Percentiles rank a stretch among this genome's conserved stretches.
These are phyloP conservation scores for Priceomyces melissophilus DNA, from an alignment of 805 yeast species.

Conservation along the genomic window DNA sequence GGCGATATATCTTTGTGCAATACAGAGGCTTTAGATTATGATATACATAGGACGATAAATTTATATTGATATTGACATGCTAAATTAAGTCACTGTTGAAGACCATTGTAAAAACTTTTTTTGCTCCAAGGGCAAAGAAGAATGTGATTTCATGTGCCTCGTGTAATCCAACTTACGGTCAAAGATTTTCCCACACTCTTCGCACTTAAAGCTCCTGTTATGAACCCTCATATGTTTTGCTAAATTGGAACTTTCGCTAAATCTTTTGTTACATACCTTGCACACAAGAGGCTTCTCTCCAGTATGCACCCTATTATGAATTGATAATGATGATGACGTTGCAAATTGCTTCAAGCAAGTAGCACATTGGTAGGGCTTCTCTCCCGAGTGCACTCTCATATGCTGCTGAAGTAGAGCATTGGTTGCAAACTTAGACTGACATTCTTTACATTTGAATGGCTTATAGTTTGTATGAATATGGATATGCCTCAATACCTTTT, in stretches of 20 bases:
- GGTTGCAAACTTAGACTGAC: constrained; percentile 72
- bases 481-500: constrained; percentile 80
- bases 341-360: constrained; percentile 77
- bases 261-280: constrained; percentile 75
- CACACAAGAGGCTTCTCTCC: constrained; percentile 87
- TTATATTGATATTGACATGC: no score
- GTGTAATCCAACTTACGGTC: constrained; percentile 22
- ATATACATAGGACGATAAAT: no score
- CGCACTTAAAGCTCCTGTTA: constrained; percentile 49
- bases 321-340: constrained; percentile 75
- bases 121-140: not conserved
- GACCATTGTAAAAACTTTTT: not conserved
- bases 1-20: no score
- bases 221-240: constrained; percentile 87
- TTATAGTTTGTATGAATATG: constrained; percentile 84
- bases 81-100: not conserved
- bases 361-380: constrained; percentile 75
- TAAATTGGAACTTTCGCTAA: constrained; percentile 85
- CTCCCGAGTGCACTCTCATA: constrained; percentile 81
- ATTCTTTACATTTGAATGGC: constrained; percentile 70
- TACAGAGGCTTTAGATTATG: no score
- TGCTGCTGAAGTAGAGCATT: constrained; percentile 79
- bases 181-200: constrained; percentile 50
- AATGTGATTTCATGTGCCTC: constrained; percentile 13
- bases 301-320: constrained; percentile 82